phyloP scores from a whole-genome alignment of 805 yeast species.

The Priceomyces melissophilus region DNA sequence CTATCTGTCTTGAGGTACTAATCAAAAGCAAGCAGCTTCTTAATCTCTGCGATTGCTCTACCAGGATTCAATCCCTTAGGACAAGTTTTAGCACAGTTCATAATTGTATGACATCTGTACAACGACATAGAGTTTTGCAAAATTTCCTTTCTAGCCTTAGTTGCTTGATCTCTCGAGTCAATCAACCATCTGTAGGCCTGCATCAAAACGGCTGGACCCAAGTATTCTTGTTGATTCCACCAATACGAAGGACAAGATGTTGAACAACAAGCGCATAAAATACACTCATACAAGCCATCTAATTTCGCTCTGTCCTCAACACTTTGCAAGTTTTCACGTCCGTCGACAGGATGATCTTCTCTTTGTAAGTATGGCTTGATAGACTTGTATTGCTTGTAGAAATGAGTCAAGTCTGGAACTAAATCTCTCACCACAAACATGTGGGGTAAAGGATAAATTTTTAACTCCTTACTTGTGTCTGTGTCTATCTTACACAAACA shows the following conservation, averaged over 20 bases:
- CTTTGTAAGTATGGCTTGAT: slow-evolving; percentile 96
- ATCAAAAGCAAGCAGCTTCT: slow-evolving; percentile 85
- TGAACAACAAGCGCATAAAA: slow-evolving; percentile 97
- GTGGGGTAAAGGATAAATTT: slow-evolving; percentile 96
- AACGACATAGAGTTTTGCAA: slow-evolving; percentile 95
- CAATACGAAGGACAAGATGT: slow-evolving; percentile 99
- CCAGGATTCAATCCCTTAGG: slow-evolving; percentile 99
- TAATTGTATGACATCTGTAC: slow-evolving; percentile 98
- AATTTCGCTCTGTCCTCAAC: slow-evolving; percentile 91
- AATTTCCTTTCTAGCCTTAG: slow-evolving; percentile 75
- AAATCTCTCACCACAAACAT: slow-evolving; percentile 96
- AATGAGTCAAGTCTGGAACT: slow-evolving; percentile 96
- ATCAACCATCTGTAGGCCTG: slow-evolving; percentile 99
- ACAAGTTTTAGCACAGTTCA: slow-evolving; percentile 98
- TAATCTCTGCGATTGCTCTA: slow-evolving; percentile 93
- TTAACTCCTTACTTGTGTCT: slow-evolving; percentile 67
- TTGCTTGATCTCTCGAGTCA: slow-evolving; percentile 94
- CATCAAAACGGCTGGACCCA: slow-evolving; percentile 98
- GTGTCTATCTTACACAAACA: slow-evolving; percentile 92
- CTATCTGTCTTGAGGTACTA: slow-evolving; percentile 20
- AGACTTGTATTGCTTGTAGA: slow-evolving; percentile 97
- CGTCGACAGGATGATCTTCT: slow-evolving; percentile 74
- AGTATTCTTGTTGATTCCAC: slow-evolving; percentile 99
- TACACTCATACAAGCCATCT: slow-evolving; percentile 97
- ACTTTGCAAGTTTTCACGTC: slow-evolving; percentile 88